phyloP scores from a whole-genome alignment of 2,329 filamentous ascomycete species.

The Arthrobotrys pseudoclavata region DNA sequence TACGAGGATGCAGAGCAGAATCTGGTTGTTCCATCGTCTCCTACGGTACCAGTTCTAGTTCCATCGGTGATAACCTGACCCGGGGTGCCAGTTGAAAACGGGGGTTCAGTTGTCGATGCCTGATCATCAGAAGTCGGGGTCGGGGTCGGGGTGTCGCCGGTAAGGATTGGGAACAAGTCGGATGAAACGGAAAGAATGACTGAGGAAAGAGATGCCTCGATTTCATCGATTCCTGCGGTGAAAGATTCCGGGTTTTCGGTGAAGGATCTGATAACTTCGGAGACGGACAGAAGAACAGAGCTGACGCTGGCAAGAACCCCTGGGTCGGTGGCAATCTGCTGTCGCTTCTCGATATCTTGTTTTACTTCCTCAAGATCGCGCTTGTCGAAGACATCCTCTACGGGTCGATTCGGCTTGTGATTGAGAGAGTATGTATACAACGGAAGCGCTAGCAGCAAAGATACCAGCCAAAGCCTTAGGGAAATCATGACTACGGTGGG shows the following conservation, averaged over 20 bases:
- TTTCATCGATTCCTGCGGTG: constrained; percentile 31
- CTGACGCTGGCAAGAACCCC: constrained; percentile 40
- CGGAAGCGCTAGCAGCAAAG: constrained; percentile 48
- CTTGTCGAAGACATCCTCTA: constrained; percentile 52
- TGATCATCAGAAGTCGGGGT: constrained; percentile 3
- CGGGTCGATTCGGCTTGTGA: constrained; percentile 41
- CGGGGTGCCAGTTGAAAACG: constrained; percentile 27
- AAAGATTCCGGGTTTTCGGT: constrained; percentile 31
- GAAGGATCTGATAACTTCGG: constrained; percentile 39
- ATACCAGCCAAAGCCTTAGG: constrained; percentile 46
- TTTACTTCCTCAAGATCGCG: constrained; percentile 44
- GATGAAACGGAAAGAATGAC: constrained; percentile 50
- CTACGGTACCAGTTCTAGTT: constrained; percentile 51
- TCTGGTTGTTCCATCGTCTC: constrained; percentile 50
- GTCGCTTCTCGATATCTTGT: constrained; percentile 46
- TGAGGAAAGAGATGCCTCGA: constrained; percentile 52
- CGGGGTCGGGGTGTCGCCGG: constrained; percentile 6
- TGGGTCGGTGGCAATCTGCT: constrained; percentile 39
- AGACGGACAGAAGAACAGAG: constrained; percentile 41
- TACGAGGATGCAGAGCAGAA: constrained; percentile 49
- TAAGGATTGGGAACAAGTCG: constrained; percentile 28
- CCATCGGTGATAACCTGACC: constrained; percentile 55
- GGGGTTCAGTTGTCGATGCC: background rate
- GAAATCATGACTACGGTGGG: constrained; percentile 54
- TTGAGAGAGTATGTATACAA: constrained; percentile 54